Evolutionary conservation across 192 early-diverging fungal genomes (phyloP), one percentile per base, ranked within the genome.

Genomic region (Physocladia obscura): DNA sequence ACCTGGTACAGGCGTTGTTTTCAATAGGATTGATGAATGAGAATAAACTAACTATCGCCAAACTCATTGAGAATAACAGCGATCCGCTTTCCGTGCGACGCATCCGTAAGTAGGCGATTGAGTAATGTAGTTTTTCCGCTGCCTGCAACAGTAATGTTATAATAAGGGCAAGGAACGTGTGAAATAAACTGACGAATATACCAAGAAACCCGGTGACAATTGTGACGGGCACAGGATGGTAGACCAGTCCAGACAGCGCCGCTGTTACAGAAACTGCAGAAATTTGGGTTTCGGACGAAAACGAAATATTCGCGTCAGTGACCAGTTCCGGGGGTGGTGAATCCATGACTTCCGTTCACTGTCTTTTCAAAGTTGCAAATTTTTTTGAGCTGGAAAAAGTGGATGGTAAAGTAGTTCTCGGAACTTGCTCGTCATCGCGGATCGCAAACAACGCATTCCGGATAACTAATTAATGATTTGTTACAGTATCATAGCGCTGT

Each of bases 31-130:
- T n/a, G n/a, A n/a, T n/a, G n/a, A n/a, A n/a, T n/a, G n/a, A n/a
- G n/a, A n/a, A n/a, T n/a, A n/a, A 2, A 51, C 62, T 49, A 15
- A 81, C 80, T 89, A 69, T 97, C 95, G 47, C 96, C 97, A 87
- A 99, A 99, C 82, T 99, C 97, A 73, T 99, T 99, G 76, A 99
- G 83, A 32, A 99, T 95, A 24, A 99, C 94, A 0, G 97, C 97
- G 39, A 99, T 96, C 22, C 91, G 89, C 74, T 94, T 94, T n/a
- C 91, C 88, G 64, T 97, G 97, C n/a, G 69, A 77, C 22, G 21
- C 32, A 40, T 78, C 79, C 30, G 77, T 76, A 34, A 84, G 73
- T 21, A 82, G 51, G 6, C 76, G 50, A 73, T 90, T 95, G 13
- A 98, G 80, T 44, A 98, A 74, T 0, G 97, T 98, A 0, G 97